phyloP scores from a whole-genome alignment of 2,329 filamentous ascomycete species.

The Talaromyces sp. region DNA sequence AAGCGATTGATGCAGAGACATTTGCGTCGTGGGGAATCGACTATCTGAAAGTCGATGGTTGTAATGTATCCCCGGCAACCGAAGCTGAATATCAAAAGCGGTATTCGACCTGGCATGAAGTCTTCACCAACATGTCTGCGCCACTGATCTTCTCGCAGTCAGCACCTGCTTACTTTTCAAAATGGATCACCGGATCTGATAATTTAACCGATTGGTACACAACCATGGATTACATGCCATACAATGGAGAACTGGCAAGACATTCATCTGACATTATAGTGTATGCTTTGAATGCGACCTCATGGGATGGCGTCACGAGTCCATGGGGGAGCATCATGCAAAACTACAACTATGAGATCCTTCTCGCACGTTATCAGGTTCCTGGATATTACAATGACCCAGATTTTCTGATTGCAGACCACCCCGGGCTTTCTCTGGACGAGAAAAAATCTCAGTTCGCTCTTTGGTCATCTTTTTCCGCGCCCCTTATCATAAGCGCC shows the following conservation, averaged over 20 bases:
- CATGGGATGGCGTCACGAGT: conserved; percentile 21
- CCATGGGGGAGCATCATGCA: conserved; percentile 49
- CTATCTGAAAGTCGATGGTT: conserved; percentile 51
- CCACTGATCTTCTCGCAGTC: conserved; percentile 47
- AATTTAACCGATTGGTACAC: conserved; percentile 46
- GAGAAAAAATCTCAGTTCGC: conserved; percentile 50
- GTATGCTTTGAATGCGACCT: conserved; percentile 35
- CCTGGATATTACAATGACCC: conserved; percentile 48
- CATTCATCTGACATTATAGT: conserved; percentile 46
- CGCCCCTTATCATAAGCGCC: conserved; percentile 49
- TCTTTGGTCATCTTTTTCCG: conserved; percentile 51
- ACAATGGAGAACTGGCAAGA: conserved; percentile 43
- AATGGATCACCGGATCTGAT: conserved; percentile 21
- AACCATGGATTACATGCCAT: conserved; percentile 45
- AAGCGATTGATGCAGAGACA: conserved; percentile 42
- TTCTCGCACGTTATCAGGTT: conserved; percentile 46
- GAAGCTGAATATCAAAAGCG: conserved; percentile 28
- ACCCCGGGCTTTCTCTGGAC: conserved; percentile 41
- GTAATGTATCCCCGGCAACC: conserved; percentile 32
- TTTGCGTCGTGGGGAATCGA: conserved; percentile 41
- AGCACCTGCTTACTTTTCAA: conserved; percentile 45
- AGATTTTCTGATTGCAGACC: conserved; percentile 51
- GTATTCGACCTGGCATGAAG: conserved; percentile 44
- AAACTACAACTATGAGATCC: conserved; percentile 47
- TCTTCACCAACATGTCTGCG: conserved; percentile 34